Evolutionary conservation across 106 monocot species (phyloP).

Genomic region (Dendrobium officinale): DNA sequence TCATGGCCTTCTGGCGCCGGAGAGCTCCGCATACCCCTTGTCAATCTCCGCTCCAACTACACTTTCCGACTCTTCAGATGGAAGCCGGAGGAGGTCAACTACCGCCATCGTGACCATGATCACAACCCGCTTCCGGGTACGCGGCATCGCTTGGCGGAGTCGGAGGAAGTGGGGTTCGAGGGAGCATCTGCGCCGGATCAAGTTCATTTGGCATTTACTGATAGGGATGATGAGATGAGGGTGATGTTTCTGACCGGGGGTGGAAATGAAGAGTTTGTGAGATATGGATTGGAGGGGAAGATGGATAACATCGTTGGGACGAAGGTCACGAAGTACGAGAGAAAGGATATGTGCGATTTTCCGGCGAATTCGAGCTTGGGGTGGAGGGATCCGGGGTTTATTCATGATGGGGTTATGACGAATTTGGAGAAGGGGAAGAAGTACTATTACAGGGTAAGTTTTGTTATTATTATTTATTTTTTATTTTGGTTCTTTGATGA

Average conservation of each 20-base stretch:
- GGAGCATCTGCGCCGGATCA: slow-evolving; percentile 35
- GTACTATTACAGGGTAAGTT: slow-evolving; percentile 77
- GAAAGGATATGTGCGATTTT: slow-evolving; percentile 69
- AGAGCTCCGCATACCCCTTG: slow-evolving; percentile 56
- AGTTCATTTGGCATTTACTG: slow-evolving; percentile 73
- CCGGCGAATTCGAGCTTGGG: slow-evolving; percentile 77
- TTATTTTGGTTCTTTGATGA: neutral
- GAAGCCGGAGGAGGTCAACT: slow-evolving; percentile 48
- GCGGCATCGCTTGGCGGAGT: slow-evolving; percentile 46
- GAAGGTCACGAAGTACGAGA: slow-evolving; percentile 61
- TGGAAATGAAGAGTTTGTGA: slow-evolving; percentile 29
- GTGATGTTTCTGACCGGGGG: slow-evolving; percentile 71
- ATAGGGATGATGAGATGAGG: slow-evolving; percentile 78
- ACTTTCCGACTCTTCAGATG: slow-evolving; percentile 77
- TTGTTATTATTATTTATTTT: neutral
- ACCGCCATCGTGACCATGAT: slow-evolving; percentile 67
- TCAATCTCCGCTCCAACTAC: slow-evolving; percentile 70
- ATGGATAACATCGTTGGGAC: slow-evolving; percentile 37
- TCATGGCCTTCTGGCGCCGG: slow-evolving; percentile 57
- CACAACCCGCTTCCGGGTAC: slow-evolving; percentile 66
- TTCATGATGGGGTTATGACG: slow-evolving; percentile 80
- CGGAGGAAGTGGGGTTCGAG: slow-evolving; percentile 48
- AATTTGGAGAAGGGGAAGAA: slow-evolving; percentile 60
- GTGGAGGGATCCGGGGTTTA: slow-evolving; percentile 95
- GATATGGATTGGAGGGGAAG: slow-evolving; percentile 44